Conservation (phyloP, 257 asterid species). For the Ehretia macrophylla region DNA sequence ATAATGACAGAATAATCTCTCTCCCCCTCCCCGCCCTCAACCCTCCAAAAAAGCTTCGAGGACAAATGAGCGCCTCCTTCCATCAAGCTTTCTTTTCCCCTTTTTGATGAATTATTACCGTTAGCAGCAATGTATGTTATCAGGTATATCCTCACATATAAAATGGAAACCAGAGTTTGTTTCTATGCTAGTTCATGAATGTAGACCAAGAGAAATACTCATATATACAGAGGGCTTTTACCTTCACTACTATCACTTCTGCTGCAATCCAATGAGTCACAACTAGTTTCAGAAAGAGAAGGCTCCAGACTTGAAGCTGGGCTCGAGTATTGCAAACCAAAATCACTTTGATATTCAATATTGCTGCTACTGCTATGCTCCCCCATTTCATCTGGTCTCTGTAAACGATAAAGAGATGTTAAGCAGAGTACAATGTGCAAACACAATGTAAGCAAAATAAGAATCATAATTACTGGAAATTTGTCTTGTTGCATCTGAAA, state of each 20-base stretch:
- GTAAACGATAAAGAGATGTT: slow-evolving; percentile 20
- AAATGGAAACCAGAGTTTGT: neutral
- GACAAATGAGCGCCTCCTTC: no score
- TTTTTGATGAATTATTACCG: no score
- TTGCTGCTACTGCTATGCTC: slow-evolving; percentile 27
- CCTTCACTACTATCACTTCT: slow-evolving; percentile 48
- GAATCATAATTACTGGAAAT: neutral
- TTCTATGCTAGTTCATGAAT: neutral
- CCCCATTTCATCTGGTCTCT: slow-evolving; percentile 41
- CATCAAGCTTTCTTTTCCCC: no score
- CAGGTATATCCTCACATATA: no score
- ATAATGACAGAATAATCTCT: no score
- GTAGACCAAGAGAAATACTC: neutral
- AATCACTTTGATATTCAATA: slow-evolving; percentile 31
- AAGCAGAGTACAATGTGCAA: neutral
- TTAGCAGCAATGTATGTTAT: no score
- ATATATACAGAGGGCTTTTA: slow-evolving; percentile 18
- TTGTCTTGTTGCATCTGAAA: no score
- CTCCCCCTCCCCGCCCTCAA: no score
- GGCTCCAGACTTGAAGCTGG: slow-evolving; percentile 52
- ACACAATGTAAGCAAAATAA: slow-evolving; percentile 1
- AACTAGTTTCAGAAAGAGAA: slow-evolving; percentile 57
- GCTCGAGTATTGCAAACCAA: slow-evolving; percentile 32
- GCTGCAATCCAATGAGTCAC: slow-evolving; percentile 48
- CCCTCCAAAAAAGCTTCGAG: no score